Base-by-base conservation (phyloP, 2,329 filamentous ascomycete genomes). In the Bipolaris zeicola region DNA sequence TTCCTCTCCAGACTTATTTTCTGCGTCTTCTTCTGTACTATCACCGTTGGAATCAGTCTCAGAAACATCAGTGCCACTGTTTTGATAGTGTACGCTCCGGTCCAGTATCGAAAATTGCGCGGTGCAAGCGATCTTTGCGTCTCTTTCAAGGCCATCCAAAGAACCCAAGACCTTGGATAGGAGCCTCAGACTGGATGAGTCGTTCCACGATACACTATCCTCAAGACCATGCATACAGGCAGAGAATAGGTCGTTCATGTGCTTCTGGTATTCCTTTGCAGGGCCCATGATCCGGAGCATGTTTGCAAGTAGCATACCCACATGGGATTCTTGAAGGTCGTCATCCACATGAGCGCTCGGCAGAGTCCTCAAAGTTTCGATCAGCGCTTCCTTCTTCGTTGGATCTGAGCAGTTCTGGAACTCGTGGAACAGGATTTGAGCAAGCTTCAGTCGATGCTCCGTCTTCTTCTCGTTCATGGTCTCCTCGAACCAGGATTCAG, bases 191-290 rank as follows among this genome's bases (percentile, higher is more conserved):
- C 43, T 53, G 1, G 43, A 34, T 1, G 11, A 22, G 18, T 53
- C 50, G 6, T 53, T 53, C 50, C 50, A 53, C 2, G 43, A 47
- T 6, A 48, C 14, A 6, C 36, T 34, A 4, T 53, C 50, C n/a
- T 48, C 43, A 0, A 53, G 36, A 0, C 43, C 43, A n/a, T 14
- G 11, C 0, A 53, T 34, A 11, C 50, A 53, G 1, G 13, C 38
- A 6, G 7, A 11, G 4, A 53, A 42, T 3, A 53, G 10, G 0
- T 53, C 50, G 3, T 53, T 8, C 43, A 53, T 36, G 11, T 53
- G 37, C 1, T 20, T 20, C 13, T 48, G 10, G 1, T 48, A 48
- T 0, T 53, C 36, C 1, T 20, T 53, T 1, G 50, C 50, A 6
- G 43, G 50, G 0, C 43, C 50, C 36, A 53, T 53, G 4, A 53